Base-by-base conservation (phyloP, 352 stramenopile genomes). In the Peronospora farinosa region DNA sequence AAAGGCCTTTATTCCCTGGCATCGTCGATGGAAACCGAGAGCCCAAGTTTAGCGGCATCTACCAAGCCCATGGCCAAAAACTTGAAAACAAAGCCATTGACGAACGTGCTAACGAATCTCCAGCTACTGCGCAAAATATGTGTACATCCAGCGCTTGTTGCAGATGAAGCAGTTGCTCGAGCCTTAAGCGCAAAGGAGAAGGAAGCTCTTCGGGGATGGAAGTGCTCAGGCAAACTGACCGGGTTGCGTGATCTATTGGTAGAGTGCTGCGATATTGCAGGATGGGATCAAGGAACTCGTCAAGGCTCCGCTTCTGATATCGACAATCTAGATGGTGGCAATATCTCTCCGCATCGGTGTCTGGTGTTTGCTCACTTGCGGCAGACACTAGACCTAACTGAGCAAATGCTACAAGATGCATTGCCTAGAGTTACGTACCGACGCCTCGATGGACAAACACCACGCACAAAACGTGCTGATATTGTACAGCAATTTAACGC, bases 331-430 rank as follows among this genome's bases (percentile, higher is more conserved):
- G 62, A 80, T 11, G 52, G 63, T 5, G 46, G 35, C 7, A 40
- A 40, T 16, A 16, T 72, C 25, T 68, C 47, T n/a, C 81, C 75
- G 5, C 79, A 90, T 51, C 96, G 96, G n/a, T 97, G 87, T 50
- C 63, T 99, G 1, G 88, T 98, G 36, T 99, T 99, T 78, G 88
- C 86, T 12, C 95, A 98, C 39, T 80, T 97, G 37, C 87, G 80
- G 33, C 72, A 89, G 40, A 97, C 89, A n/a, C 62, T 99, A 7
- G 91, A 98, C 54, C 55, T 96, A 31, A 78, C 98, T 0, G 87
- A 98, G 67, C 57, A 84, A 47, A 87, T 96, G 72, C 53, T 99
- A 12, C 62, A 73, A 28, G 50, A 71, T 23, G 59, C 67, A 65
- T 66, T 96, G 57, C 63, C 86, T 40, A 33, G 21, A 71, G 42